Evolutionary conservation across 176 grass and related monocot genomes (phyloP).

Genomic region (Eremochloa ophiuroides): DNA sequence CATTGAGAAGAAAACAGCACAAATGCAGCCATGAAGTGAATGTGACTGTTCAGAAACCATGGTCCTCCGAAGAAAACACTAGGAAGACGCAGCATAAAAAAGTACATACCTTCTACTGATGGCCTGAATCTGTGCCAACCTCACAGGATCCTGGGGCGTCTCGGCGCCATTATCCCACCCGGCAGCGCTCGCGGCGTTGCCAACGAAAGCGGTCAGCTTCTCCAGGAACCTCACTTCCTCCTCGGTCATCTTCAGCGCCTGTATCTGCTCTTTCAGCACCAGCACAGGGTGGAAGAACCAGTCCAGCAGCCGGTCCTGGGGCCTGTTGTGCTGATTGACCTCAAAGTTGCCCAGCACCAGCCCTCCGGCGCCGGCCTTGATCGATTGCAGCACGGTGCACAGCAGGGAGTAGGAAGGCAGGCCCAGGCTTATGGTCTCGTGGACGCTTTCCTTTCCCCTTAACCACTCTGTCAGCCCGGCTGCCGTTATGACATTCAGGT

Average conservation of each 20-base stretch:
- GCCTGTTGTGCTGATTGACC: slow-evolving; percentile 58
- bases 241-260: slow-evolving; percentile 58
- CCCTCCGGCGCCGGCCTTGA: slow-evolving; percentile 52
- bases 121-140: slow-evolving; percentile 76
- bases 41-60: neutral
- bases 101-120: slow-evolving; percentile 96
- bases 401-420: slow-evolving; percentile 62
- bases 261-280: slow-evolving; percentile 80
- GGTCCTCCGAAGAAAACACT: neutral
- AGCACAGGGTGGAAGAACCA: slow-evolving; percentile 92
- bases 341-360: slow-evolving; percentile 55
- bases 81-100: neutral
- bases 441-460: slow-evolving; percentile 46
- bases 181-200: slow-evolving; percentile 20
- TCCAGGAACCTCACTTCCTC: slow-evolving; percentile 66
- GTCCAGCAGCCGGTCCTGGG: slow-evolving; percentile 68
- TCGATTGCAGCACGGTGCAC: slow-evolving; percentile 48
- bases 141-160: slow-evolving; percentile 49
- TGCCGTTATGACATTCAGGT: slow-evolving; percentile 61
- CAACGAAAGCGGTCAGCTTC: slow-evolving; percentile 51
- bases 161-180: slow-evolving; percentile 43
- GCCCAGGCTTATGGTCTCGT: slow-evolving; percentile 63
- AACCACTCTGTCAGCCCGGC: slow-evolving; percentile 59
- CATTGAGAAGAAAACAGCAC: too few relatives aligned
- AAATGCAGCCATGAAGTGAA: neutral